Evolutionary conservation across 352 stramenopile species (phyloP), one percentile per base, ranked within the genome.

Genomic region (Phytopythium kandeliae): DNA sequence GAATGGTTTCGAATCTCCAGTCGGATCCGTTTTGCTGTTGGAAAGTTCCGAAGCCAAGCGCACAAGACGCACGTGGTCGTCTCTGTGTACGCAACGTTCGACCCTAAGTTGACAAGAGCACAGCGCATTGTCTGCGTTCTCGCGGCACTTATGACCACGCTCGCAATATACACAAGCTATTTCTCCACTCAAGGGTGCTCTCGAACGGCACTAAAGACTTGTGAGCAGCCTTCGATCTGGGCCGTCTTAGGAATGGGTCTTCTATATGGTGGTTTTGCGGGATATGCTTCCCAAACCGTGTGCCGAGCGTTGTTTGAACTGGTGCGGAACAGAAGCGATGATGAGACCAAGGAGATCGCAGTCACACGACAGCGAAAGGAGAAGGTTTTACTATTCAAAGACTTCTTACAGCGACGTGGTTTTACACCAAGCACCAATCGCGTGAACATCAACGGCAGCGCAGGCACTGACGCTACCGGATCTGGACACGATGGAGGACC

Each of bases 361-460:
- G 66, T 63, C 11, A 74, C 76, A 33, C 58, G 78, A 17, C 78
- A 86, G 38, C 74, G 81, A 33, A 92, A 92, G 51, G 81, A 92
- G 45, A 89, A 89, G 46, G 72, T 88, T 11, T 55, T 89, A 48
- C 53, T 89, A 9, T 89, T 86, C 40, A 71, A 71, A 7, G 57
- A 58, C 3, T 44, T 70, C 19, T 75, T 75, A n/a, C 38, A 61
- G 16, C 59, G 55, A 2, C 42, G 51, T 2, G 46, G 41, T 9
- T 17, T 15, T 16, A 31, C 8, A 6, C n/a, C 24, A 17, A 24
- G 52, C 17, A 34, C 9, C n/a, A 30, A 13, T 25, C 33, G 17
- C 40, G 17, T 9, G 47, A 16, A 40, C 25, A 28, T 44, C 2
- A 2, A 11, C 11, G 13, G n/a, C 22, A 19, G n/a, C 40, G 1